Percentiles rank a stretch among this genome's conserved stretches.
These are phyloP conservation scores for Kalmanozyma brasiliensis DNA, from an alignment of 1,284 basidiomycete genomes.

Conservation along the genomic window DNA sequence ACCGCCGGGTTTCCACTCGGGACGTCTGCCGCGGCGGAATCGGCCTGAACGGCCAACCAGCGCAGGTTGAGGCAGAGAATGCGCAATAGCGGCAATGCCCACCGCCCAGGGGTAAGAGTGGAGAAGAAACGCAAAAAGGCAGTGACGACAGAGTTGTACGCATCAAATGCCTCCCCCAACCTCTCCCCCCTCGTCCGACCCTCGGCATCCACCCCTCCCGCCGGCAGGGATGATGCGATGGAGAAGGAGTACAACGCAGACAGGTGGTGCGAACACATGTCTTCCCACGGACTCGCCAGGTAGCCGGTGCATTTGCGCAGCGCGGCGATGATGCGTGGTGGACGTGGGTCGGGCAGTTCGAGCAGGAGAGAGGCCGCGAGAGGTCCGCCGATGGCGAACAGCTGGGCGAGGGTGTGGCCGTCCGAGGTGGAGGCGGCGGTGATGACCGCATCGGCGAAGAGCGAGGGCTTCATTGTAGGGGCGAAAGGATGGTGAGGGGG, in stretches of 20 bases:
- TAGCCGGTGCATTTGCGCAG: constrained; percentile 51
- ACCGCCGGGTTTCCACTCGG: constrained; percentile 1
- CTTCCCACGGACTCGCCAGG: constrained; percentile 57
- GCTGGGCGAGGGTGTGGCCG: constrained; percentile 47
- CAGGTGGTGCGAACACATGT: constrained; percentile 51
- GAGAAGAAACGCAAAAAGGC: constrained; percentile 57
- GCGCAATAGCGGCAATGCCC: constrained; percentile 57
- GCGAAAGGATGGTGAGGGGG: neutral
- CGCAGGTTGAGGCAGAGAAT: constrained; percentile 57
- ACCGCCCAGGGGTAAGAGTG: constrained; percentile 52
- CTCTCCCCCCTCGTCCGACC: constrained; percentile 36
- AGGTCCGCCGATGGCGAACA: constrained; percentile 47
- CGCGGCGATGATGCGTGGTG: constrained; percentile 26
- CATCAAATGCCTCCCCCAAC: constrained; percentile 49
- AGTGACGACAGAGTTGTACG: constrained; percentile 45
- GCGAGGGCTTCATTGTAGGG: constrained; percentile 31
- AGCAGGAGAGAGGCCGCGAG: constrained; percentile 26
- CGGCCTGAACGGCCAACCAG: constrained; percentile 54
- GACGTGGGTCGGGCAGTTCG: constrained; percentile 38
- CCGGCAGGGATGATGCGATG: constrained; percentile 25
- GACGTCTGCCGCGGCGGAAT: constrained; percentile 13
- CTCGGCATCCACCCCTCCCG: constrained; percentile 18
- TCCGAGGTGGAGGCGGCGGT: constrained; percentile 20
- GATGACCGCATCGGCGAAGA: constrained; percentile 51
- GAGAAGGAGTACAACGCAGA: constrained; percentile 41